A percentile compares a stretch with the other conserved stretches of the same genome.
phyloP scores from a whole-genome alignment of 148 eudicot genomes.

The Euryodendron excelsum region DNA sequence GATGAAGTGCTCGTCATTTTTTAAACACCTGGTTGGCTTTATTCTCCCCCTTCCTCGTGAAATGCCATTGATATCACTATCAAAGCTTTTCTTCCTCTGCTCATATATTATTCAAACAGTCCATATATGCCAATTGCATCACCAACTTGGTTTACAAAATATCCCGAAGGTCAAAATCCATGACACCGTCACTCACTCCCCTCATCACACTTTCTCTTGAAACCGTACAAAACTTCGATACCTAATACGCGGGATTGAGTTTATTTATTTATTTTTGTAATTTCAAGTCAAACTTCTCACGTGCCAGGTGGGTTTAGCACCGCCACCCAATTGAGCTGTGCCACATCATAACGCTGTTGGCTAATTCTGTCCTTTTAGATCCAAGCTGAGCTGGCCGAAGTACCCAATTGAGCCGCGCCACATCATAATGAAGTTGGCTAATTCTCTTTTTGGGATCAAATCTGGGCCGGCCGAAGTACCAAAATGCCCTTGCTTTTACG shows the following conservation, averaged over 20 bases:
- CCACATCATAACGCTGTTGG: too few species aligned
- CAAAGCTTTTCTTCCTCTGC: background rate
- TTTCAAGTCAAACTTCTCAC: conserved; percentile 7
- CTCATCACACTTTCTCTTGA: background rate
- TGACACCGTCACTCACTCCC: conserved; percentile 2
- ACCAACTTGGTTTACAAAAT: conserved; percentile 4
- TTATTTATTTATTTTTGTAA: too few species aligned
- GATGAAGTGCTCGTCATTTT: background rate
- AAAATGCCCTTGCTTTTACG: background rate
- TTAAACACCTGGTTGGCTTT: conserved; percentile 17
- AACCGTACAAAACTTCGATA: background rate
- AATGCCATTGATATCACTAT: conserved; percentile 9
- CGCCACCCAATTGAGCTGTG: background rate
- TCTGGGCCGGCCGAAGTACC: background rate
- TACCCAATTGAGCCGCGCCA: too few species aligned
- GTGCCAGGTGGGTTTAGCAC: background rate
- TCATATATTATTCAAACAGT: conserved; percentile 3
- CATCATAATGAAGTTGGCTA: too few species aligned
- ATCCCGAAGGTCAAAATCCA: conserved; percentile 18
- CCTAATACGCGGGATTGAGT: conserved; percentile 6
- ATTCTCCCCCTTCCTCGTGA: background rate
- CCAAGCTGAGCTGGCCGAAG: too few species aligned
- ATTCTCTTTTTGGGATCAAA: too few species aligned
- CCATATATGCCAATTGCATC: background rate
- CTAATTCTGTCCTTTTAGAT: too few species aligned